phyloP scores from a whole-genome alignment of 2,329 filamentous ascomycete species.

The Trichophyton equinum region DNA sequence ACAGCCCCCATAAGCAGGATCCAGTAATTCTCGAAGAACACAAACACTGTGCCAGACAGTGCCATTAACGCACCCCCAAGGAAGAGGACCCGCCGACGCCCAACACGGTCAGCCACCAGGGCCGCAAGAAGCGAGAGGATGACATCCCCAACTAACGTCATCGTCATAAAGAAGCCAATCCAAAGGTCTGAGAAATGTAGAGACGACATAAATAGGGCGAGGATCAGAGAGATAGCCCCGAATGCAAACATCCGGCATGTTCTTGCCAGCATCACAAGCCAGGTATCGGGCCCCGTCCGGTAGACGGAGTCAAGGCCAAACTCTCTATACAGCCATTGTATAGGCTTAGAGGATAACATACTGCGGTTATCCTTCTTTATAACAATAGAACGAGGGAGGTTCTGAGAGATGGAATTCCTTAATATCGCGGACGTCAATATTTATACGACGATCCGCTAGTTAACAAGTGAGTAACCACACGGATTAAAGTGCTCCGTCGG shows the following conservation, averaged over 20 bases:
- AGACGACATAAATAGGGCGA: not conserved
- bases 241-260: slow-evolving; percentile 2
- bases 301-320: not conserved
- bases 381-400: not conserved
- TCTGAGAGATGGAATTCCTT: not conserved
- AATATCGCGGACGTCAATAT: not conserved
- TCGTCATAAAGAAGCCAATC: not conserved
- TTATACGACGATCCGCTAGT: not conserved
- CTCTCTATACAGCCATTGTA: not conserved
- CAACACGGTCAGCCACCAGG: not conserved
- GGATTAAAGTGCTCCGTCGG: not conserved
- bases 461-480: no score
- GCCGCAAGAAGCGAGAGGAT: not conserved
- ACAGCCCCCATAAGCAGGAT: not conserved
- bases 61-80: not conserved
- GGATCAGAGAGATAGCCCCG: not conserved
- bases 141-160: not conserved
- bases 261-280: not conserved
- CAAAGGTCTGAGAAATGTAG: not conserved
- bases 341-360: not conserved
- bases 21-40: not conserved
- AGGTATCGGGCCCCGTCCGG: not conserved
- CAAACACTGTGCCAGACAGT: not conserved
- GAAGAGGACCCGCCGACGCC: not conserved
- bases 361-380: not conserved